Evolutionary conservation across 2,329 filamentous ascomycete genomes (phyloP).

Genomic region (Penicillium sp.): DNA sequence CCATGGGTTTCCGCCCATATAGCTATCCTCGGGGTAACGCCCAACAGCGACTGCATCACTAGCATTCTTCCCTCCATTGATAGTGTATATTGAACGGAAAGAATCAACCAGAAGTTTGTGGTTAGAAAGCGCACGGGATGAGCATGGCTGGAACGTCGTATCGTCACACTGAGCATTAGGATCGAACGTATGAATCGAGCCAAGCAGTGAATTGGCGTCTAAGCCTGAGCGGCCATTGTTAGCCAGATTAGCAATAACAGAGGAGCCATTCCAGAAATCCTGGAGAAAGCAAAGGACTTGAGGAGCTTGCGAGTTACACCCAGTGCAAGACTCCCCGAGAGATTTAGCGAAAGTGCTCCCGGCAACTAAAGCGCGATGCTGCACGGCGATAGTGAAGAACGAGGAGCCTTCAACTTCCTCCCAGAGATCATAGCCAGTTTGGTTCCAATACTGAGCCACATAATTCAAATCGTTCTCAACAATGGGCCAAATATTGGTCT

Average conservation of each 20-base stretch:
- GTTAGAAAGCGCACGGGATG: constrained; percentile 68
- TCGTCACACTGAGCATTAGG: constrained; percentile 67
- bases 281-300: constrained; percentile 75
- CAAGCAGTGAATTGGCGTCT: constrained; percentile 72
- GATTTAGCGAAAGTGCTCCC: constrained; percentile 67
- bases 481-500: constrained; percentile 13
- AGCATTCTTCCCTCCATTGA: constrained; percentile 68
- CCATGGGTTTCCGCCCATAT: constrained; percentile 75
- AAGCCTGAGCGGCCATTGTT: constrained; percentile 74
- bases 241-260: constrained; percentile 61
- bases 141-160: constrained; percentile 77
- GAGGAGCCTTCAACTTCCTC: constrained; percentile 19
- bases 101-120: constrained; percentile 76
- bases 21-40: constrained; percentile 72
- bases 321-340: constrained; percentile 65
- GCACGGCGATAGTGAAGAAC: constrained; percentile 20
- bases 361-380: constrained; percentile 40
- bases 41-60: constrained; percentile 67
- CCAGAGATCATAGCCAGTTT: constrained; percentile 22
- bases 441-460: constrained; percentile 21
- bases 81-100: constrained; percentile 70
- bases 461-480: constrained; percentile 18
- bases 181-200: constrained; percentile 72
- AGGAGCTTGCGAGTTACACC: constrained; percentile 68
- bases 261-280: constrained; percentile 69